phyloP scores from a whole-genome alignment of 2,329 filamentous ascomycete species.

The Diaporthe vaccinii region DNA sequence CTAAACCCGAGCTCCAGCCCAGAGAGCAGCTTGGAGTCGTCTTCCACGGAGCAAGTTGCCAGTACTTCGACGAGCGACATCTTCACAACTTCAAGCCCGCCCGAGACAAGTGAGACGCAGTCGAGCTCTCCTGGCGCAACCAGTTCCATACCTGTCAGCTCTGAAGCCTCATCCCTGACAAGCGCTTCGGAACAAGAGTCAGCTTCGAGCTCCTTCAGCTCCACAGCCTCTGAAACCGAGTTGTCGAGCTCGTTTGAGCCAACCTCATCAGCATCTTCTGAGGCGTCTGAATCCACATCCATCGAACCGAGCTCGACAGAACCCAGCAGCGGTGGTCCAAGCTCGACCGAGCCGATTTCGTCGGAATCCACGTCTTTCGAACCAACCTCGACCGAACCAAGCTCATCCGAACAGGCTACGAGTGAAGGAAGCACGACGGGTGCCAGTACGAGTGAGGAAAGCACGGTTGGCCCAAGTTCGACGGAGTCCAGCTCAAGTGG shows the following conservation, averaged over 20 bases:
- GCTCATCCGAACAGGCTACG: neutral
- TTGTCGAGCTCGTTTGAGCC: neutral
- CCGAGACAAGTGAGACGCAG: neutral
- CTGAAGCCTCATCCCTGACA: neutral
- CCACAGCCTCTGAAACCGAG: neutral
- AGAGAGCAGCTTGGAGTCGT: neutral
- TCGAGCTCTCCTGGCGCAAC: conserved; percentile 1
- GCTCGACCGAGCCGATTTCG: neutral
- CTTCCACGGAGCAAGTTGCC: neutral
- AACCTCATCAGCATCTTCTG: neutral
- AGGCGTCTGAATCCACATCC: neutral
- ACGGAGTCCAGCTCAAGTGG: neutral
- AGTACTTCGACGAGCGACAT: neutral
- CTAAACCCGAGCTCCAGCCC: neutral
- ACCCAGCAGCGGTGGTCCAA: neutral
- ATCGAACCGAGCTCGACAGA: neutral
- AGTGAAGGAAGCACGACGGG: neutral
- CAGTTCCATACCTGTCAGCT: neutral
- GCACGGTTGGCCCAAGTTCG: neutral
- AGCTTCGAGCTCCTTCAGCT: neutral
- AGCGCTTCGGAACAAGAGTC: neutral
- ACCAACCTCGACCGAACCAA: neutral
- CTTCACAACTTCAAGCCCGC: neutral
- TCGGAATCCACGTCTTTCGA: neutral
- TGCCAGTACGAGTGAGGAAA: neutral